phyloP scores from a whole-genome alignment of 768 basidiomycete genomes.

The Rhizopogon salebrosus region DNA sequence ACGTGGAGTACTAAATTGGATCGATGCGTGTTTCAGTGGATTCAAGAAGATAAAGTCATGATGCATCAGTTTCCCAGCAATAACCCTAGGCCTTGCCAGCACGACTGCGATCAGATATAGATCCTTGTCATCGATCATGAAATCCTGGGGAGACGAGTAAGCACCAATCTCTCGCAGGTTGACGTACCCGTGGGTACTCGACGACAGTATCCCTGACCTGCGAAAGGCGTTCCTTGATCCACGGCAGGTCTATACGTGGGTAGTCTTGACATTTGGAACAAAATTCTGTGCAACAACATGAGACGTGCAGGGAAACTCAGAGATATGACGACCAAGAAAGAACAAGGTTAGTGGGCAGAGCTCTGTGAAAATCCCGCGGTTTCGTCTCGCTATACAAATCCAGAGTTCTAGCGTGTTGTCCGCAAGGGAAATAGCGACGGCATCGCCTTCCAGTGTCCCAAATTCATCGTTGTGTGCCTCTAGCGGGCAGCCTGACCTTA shows the following conservation, averaged over 20 bases:
- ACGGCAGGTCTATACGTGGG: slow-evolving; percentile 72
- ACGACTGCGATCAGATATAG: slow-evolving; percentile 45
- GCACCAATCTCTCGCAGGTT: slow-evolving; percentile 1
- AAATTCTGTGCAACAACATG: slow-evolving; percentile 47
- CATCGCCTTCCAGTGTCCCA: slow-evolving; percentile 45
- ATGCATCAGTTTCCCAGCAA: no score
- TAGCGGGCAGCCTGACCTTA: slow-evolving; percentile 74
- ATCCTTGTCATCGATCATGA: slow-evolving; percentile 80
- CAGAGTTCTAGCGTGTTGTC: slow-evolving; percentile 58
- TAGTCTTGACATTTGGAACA: slow-evolving; percentile 69
- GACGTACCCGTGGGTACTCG: slow-evolving; percentile 64
- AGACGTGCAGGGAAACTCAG: neutral
- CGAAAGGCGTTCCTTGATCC: slow-evolving; percentile 71
- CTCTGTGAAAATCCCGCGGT: slow-evolving; percentile 82
- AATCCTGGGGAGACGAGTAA: slow-evolving; percentile 50
- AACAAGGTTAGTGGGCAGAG: slow-evolving; percentile 79
- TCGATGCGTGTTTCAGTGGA: neutral
- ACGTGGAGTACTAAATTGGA: neutral
- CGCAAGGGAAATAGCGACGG: slow-evolving; percentile 76
- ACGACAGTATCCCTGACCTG: slow-evolving; percentile 68
- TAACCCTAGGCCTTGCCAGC: neutral
- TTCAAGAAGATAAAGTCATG: no score
- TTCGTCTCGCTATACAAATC: slow-evolving; percentile 68
- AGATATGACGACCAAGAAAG: slow-evolving; percentile 56
- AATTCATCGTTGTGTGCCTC: slow-evolving; percentile 64